These are phyloP conservation scores for Kuraishia piskuri DNA, from an alignment of 805 yeast genomes.

Conservation along the genomic window DNA sequence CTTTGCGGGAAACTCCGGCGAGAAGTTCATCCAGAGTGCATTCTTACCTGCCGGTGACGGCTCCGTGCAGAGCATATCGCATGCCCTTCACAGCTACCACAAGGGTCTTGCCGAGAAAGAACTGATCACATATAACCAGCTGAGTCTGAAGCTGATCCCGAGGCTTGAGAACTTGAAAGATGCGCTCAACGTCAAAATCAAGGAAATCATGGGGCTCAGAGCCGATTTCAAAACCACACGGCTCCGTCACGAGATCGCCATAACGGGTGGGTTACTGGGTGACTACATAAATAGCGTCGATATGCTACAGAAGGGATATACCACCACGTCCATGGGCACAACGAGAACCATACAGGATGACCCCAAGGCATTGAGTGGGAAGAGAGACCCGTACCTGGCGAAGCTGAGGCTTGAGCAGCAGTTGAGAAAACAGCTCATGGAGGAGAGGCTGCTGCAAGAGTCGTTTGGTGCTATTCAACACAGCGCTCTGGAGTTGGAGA, in stretches of 20 bases:
- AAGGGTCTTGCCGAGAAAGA: conserved; percentile 30
- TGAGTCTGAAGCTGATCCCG: conserved; percentile 40
- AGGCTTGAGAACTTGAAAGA: conserved; percentile 47
- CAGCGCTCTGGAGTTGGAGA: conserved; percentile 57
- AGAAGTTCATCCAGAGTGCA: conserved; percentile 40
- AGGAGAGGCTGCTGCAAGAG: conserved; percentile 59
- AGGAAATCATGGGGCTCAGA: conserved; percentile 46
- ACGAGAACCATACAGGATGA: conserved; percentile 12
- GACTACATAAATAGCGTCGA: conserved; percentile 38
- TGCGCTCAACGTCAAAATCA: conserved; percentile 42
- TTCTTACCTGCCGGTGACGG: conserved; percentile 25
- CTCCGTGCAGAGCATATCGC: conserved; percentile 28
- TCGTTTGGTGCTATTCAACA: conserved; percentile 56
- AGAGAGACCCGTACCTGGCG: conserved; percentile 53
- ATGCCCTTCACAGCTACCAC: conserved; percentile 23
- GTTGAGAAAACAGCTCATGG: conserved; percentile 51
- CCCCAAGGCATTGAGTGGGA: conserved; percentile 14
- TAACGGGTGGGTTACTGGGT: conserved; percentile 48
- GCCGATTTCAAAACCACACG: conserved; percentile 50
- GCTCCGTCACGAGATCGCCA: conserved; percentile 50
- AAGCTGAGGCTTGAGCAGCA: conserved; percentile 58
- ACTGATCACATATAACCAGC: conserved; percentile 41
- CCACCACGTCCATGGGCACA: conserved; percentile 22
- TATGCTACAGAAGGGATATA: conserved; percentile 27
- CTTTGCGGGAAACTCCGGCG: conserved; percentile 16